A percentile compares a stretch with the other conserved stretches of the same genome.
Conservation (phyloP, 148 eudicot species). For the Heliosperma pusillum region DNA sequence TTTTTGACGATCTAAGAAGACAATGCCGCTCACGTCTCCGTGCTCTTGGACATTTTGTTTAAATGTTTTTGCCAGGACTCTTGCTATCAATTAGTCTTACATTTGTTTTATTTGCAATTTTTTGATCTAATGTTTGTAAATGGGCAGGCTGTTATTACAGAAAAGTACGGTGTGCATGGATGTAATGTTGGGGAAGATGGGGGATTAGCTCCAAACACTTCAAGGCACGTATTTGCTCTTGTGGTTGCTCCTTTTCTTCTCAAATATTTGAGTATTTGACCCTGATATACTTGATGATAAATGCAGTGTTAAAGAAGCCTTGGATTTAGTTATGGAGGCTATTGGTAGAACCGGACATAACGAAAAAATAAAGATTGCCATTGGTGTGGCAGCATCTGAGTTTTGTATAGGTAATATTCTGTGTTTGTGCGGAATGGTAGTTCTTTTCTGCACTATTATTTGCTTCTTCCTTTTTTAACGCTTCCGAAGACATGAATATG, state of each 20-base stretch:
- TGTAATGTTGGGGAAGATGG: slow-evolving; percentile 93
- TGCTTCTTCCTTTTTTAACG: neutral
- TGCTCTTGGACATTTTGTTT: neutral
- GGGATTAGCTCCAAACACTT: slow-evolving; percentile 87
- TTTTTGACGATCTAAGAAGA: neutral
- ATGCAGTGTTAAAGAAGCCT: slow-evolving; percentile 79
- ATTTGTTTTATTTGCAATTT: neutral
- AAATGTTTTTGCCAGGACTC: neutral
- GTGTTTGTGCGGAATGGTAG: slow-evolving; percentile 7
- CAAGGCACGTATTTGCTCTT: slow-evolving; percentile 55
- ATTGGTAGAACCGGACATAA: slow-evolving; percentile 74
- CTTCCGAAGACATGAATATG: slow-evolving; percentile 8
- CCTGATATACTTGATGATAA: neutral
- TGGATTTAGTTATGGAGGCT: slow-evolving; percentile 90
- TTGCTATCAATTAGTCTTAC: neutral
- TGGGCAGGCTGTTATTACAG: slow-evolving; percentile 83
- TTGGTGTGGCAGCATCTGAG: slow-evolving; percentile 86
- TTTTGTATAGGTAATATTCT: slow-evolving; percentile 78
- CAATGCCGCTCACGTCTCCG: neutral
- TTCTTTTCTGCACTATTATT: neutral
- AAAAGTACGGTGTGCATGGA: slow-evolving; percentile 73
- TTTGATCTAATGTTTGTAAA: slow-evolving; percentile 27
- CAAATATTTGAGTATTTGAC: neutral
- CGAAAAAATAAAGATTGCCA: slow-evolving; percentile 81
- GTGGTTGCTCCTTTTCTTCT: slow-evolving; percentile 2